Conservation (phyloP, 2,329 filamentous ascomycete genomes). For the Neospermospora avenae region DNA sequence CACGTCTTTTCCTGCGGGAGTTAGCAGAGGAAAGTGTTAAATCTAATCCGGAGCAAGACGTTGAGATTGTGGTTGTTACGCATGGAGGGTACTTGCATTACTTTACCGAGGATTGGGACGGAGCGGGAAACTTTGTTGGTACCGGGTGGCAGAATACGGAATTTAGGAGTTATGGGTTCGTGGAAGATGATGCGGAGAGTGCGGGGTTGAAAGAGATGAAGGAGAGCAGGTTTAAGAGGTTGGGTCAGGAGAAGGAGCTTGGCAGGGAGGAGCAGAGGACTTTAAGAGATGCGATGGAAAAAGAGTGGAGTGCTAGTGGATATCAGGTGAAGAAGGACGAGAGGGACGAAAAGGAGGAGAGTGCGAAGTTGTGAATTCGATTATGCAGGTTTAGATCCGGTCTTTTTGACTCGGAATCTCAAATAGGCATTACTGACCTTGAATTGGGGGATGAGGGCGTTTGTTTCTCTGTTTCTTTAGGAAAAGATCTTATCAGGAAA, state of each 20-base stretch:
- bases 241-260: conserved; percentile 23
- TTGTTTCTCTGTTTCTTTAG: no score
- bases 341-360: conserved; percentile 7
- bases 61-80: conserved; percentile 71
- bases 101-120: conserved; percentile 77
- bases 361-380: conserved; percentile 14
- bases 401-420: no score
- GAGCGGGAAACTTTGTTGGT: conserved; percentile 34
- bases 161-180: conserved; percentile 31
- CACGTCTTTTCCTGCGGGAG: conserved; percentile 55
- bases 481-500: no score
- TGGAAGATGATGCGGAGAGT: conserved; percentile 11
- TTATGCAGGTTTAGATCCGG: no score
- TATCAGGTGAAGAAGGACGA: conserved; percentile 17
- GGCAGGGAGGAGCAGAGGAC: conserved; percentile 30
- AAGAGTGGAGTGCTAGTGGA: conserved; percentile 23
- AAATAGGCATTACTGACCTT: no score
- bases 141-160: conserved; percentile 36
- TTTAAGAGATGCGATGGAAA: conserved; percentile 24
- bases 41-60: conserved; percentile 42
- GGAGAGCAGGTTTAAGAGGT: conserved; percentile 27
- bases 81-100: conserved; percentile 86
- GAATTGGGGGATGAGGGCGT: no score
- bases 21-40: conserved; percentile 24
- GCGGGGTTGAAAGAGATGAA: conserved; percentile 30